Evolutionary conservation across 2,329 filamentous ascomycete genomes (phyloP), one percentile per base, ranked within the genome.

Genomic region (Calonectria leucothoes): DNA sequence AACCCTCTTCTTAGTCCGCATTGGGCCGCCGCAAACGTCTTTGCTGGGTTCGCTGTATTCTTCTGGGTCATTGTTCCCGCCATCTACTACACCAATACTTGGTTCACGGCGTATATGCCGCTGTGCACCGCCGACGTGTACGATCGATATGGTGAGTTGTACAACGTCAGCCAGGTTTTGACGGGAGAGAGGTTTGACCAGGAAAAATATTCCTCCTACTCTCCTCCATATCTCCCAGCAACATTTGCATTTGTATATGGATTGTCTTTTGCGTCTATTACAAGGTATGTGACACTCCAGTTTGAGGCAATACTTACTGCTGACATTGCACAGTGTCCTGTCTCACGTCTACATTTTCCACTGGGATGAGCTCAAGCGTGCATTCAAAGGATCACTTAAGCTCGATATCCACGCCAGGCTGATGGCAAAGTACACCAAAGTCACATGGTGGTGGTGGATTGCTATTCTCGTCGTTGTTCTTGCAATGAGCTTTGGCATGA

Each of bases 1-100:
- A 90, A 87, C 25, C 91, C 91, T 15, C 82, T 92, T 33, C 90
- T 91, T 71, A 87, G 89, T 2, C 91, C 91, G 3, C 91, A 88
- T 81, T 89, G 91, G 79, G 91, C 90, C 11, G 89, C 92, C 68
- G 87, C 87, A 65, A 93, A 93, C 77, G 91, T 90, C 4, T 76
- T 90, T 35, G 86, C 90, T 61, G 83, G 91, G 6, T 74, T 89
- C 45, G 88, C 88, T 80, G 82, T 92, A 49, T 87, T 88, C 76
- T 76, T 89, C 67, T 81, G 90, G 29, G 91, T 91, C 59, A 87
- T 89, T 25, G 88, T 87, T 51, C 82, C 69, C 27, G 69, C 4
- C 2, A 61, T 71, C n/a, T 68, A 71, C 33, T 71, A 68, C 25
- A 71, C 52, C 42, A 71, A 71, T 14, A 64, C 35, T 17, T 71